Evolutionary conservation across 2,329 filamentous ascomycete genomes (phyloP).

Genomic region (Eutypa lata): DNA sequence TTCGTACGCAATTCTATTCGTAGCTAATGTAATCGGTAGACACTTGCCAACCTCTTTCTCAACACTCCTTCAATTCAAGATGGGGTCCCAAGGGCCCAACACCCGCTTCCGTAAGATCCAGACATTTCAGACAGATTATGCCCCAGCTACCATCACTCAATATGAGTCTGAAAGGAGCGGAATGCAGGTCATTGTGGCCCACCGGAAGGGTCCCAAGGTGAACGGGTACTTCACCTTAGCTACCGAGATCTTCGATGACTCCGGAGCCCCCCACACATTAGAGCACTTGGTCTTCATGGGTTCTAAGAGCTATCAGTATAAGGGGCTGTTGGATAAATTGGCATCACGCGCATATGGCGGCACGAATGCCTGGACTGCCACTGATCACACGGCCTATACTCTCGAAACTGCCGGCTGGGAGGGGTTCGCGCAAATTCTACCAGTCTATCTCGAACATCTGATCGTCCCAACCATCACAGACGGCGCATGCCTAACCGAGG

Average conservation of each 20-base stretch:
- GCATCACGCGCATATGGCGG: constrained; percentile 88
- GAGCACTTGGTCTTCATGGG: constrained; percentile 86
- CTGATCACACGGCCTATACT: constrained; percentile 94
- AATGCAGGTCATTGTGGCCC: constrained; percentile 89
- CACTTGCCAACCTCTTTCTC: constrained; percentile 11
- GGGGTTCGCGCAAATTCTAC: constrained; percentile 90
- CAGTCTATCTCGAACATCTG: constrained; percentile 92
- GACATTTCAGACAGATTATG: constrained; percentile 85
- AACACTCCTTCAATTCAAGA: constrained; percentile 35
- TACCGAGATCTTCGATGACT: constrained; percentile 97
- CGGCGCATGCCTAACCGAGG: constrained; percentile 89
- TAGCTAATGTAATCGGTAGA: constrained; percentile 12
- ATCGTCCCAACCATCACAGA: constrained; percentile 90
- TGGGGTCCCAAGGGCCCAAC: constrained; percentile 50
- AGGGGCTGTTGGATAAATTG: constrained; percentile 90
- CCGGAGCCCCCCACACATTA: constrained; percentile 84
- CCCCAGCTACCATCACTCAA: constrained; percentile 82
- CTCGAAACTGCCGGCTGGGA: constrained; percentile 96
- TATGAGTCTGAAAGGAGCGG: constrained; percentile 95
- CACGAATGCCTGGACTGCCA: constrained; percentile 97
- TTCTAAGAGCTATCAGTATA: constrained; percentile 89
- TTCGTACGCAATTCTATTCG: neutral
- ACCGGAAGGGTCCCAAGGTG: constrained; percentile 91
- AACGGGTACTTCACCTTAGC: constrained; percentile 93
- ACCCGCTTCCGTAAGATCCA: constrained; percentile 79